phyloP scores from a whole-genome alignment of 106 monocot species.

The Amphibolis antarctica region DNA sequence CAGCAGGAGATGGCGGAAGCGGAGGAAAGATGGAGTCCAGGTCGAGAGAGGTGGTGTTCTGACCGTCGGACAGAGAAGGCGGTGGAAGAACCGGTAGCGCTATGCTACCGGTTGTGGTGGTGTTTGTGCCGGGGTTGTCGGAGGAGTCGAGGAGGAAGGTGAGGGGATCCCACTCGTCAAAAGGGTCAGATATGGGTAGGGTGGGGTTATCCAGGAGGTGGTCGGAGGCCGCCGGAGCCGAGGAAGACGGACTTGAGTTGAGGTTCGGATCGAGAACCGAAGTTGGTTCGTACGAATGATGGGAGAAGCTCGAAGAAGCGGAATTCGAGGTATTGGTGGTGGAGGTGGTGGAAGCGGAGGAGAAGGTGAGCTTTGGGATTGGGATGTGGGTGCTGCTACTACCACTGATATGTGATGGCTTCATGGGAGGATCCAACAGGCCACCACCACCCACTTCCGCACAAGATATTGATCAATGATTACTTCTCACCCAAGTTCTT shows the following conservation, averaged over 20 bases:
- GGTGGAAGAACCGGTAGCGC: slow-evolving; percentile 1
- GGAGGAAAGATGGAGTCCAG: neutral
- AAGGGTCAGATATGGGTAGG: slow-evolving; percentile 1
- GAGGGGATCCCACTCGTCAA: slow-evolving; percentile 36
- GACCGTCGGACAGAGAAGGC: neutral
- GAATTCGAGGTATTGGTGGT: neutral
- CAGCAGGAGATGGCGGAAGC: neutral
- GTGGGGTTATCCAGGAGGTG: slow-evolving; percentile 4
- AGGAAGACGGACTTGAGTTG: slow-evolving; percentile 27
- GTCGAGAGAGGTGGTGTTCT: slow-evolving; percentile 1
- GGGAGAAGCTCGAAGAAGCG: too few species aligned
- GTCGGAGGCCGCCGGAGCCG: slow-evolving; percentile 22
- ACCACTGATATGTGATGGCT: neutral
- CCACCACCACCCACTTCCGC: neutral
- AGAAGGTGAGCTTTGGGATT: slow-evolving; percentile 6
- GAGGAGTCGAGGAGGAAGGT: slow-evolving; percentile 23
- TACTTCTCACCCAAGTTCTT: too few species aligned
- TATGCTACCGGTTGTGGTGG: slow-evolving; percentile 5
- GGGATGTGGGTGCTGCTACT: neutral
- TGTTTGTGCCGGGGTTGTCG: neutral
- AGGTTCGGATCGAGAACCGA: slow-evolving; percentile 66
- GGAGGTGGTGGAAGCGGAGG: neutral
- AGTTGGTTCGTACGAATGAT: slow-evolving; percentile 41
- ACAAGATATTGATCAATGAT: neutral
- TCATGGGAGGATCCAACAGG: slow-evolving; percentile 1